A percentile compares a stretch with the other conserved stretches of the same genome.
phyloP scores from a whole-genome alignment of 2,329 filamentous ascomycete species.

The Colletotrichum endophyticum region DNA sequence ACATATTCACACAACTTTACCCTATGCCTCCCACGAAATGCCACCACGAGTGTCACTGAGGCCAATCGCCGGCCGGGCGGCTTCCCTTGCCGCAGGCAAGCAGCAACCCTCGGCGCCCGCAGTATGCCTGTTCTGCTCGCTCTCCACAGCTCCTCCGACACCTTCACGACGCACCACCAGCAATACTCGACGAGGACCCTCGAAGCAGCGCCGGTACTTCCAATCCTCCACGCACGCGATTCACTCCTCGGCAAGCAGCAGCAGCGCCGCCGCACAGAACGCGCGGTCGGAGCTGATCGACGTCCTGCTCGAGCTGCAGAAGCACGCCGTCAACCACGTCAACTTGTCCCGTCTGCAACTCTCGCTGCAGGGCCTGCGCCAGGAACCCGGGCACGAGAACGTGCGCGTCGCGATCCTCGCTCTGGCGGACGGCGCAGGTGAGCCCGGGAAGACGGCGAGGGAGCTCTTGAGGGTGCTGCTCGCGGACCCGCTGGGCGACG shows the following conservation, averaged over 20 bases:
- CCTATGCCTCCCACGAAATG: conserved; percentile 21
- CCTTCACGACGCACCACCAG: not conserved
- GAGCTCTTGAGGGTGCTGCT: conserved; percentile 72
- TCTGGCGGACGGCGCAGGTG: conserved; percentile 38
- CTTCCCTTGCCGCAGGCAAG: conserved; percentile 8
- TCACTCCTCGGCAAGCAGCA: not conserved
- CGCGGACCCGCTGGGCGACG: conserved; percentile 69
- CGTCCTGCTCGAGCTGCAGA: conserved; percentile 65
- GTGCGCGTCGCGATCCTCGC: conserved; percentile 64
- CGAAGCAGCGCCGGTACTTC: conserved; percentile 23
- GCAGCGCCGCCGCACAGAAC: conserved; percentile 24
- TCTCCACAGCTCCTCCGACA: not conserved
- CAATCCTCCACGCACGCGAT: conserved; percentile 9
- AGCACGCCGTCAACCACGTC: conserved; percentile 63
- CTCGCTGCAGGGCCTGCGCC: conserved; percentile 68
- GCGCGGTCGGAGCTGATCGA: conserved; percentile 61
- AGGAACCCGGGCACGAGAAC: conserved; percentile 60
- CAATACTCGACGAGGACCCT: not conserved
- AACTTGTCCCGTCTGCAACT: conserved; percentile 75
- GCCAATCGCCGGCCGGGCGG: conserved; percentile 25
- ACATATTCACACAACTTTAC: not conserved
- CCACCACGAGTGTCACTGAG: conserved; percentile 33
- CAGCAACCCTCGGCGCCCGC: conserved; percentile 5
- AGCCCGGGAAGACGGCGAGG: conserved; percentile 57
- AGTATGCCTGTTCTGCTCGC: conserved; percentile 23